Evolutionary conservation across 805 yeast species (phyloP), one percentile per base, ranked within the genome.

Genomic region (Komagataella phaffii): DNA sequence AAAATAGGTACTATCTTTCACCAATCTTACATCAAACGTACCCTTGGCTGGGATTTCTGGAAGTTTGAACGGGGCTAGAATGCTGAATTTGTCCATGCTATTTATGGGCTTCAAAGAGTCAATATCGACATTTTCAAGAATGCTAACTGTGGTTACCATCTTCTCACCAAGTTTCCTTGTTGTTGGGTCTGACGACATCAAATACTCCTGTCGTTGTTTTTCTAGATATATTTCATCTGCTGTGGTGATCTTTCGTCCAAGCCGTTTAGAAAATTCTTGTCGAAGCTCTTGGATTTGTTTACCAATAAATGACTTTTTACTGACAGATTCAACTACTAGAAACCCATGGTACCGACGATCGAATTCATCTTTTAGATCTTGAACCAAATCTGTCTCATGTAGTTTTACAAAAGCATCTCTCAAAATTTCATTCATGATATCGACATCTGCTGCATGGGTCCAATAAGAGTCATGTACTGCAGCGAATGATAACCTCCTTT

Each of bases 401-500:
- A 91, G 71, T 50, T 75, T 69, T 55, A 93, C 83, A 64, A 91
- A 91, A 53, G 86, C 82, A 44, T 85, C 82, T 61, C 99, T 77
- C 56, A 93, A 70, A 47, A 77, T 69, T 12, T 59, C 60, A 65
- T 82, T 88, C 93, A 91, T 83, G 3, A 61, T 62, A 54, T 81
- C 83, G 46, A 91, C 81, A 63, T 87, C 91, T 49, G 79, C 70
- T 1, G 99, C 97, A 64, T 93, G 98, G 0, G 98, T 89, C 99
- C 99, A 91, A 65, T 87, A 91, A 0, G 98, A 91, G 64, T 91
- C 99, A 66, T 91, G 99, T 21, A 91, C 99, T 0, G 98, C 81
- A 0, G 98, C 96, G 73, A 93, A 91, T 10, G 80, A 72, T 49
- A 93, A 66, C 0, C 78, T 80, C 1, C 63, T 62, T 46, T 81